phyloP scores from a whole-genome alignment of 768 basidiomycete genomes.

The Cyathus striatus region DNA sequence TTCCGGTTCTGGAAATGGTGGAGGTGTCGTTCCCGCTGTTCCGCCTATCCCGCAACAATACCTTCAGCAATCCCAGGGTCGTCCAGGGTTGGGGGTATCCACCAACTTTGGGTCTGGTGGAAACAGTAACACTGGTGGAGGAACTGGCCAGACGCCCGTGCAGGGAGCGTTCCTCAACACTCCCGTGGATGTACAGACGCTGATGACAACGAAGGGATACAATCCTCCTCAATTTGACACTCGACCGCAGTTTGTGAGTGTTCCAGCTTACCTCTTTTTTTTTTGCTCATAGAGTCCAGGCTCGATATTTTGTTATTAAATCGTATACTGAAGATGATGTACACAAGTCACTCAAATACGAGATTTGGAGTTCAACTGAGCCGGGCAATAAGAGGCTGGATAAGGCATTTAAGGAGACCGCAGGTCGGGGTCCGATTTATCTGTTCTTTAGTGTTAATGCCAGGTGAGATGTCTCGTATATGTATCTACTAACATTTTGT shows the following conservation, averaged over 20 bases:
- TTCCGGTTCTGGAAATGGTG: conserved; percentile 21
- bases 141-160: conserved; percentile 34
- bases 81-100: conserved; percentile 31
- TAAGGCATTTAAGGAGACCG: conserved; percentile 95
- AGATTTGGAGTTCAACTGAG: conserved; percentile 97
- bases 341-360: conserved; percentile 95
- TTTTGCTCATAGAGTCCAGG: conserved; percentile 34
- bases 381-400: conserved; percentile 97
- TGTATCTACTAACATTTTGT: too few species aligned
- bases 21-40: conserved; percentile 50
- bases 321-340: conserved; percentile 99
- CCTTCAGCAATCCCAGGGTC: conserved; percentile 50
- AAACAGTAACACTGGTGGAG: neutral
- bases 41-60: conserved; percentile 74
- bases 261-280: neutral
- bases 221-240: conserved; percentile 84
- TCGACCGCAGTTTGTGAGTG: conserved; percentile 68
- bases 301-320: conserved; percentile 96
- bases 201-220: conserved; percentile 86
- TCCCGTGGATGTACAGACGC: conserved; percentile 80
- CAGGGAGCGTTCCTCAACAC: conserved; percentile 45
- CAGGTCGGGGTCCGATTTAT: conserved; percentile 90
- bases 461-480: conserved; percentile 48
- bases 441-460: conserved; percentile 98
- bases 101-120: conserved; percentile 22